A percentile compares a stretch with the other conserved stretches of the same genome.
phyloP scores from a whole-genome alignment of 2,329 filamentous ascomycete species.

The Plenodomus tracheiphilus region DNA sequence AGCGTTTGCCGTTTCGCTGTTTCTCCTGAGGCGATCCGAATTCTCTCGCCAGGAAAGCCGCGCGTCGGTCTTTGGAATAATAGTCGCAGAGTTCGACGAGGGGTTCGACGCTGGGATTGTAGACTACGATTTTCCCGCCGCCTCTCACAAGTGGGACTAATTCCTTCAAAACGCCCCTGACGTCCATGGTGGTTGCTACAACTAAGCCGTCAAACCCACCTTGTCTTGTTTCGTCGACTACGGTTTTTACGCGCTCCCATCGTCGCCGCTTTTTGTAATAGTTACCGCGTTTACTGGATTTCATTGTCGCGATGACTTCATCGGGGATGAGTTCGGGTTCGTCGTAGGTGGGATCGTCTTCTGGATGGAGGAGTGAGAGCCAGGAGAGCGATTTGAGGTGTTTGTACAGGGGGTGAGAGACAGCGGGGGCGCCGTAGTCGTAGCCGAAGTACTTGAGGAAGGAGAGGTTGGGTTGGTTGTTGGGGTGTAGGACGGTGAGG shows the following conservation, averaged over 20 bases:
- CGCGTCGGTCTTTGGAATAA: constrained; percentile 78
- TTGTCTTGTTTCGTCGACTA: constrained; percentile 73
- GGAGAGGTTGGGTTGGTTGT: constrained; percentile 84
- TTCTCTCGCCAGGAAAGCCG: constrained; percentile 60
- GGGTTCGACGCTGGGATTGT: constrained; percentile 79
- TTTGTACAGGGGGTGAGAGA: constrained; percentile 75
- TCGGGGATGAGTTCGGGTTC: constrained; percentile 64
- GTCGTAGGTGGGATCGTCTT: constrained; percentile 73
- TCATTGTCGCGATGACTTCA: constrained; percentile 69
- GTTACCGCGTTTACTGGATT: constrained; percentile 78
- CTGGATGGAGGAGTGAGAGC: constrained; percentile 84
- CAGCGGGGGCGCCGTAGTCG: constrained; percentile 65
- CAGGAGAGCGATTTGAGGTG: constrained; percentile 85
- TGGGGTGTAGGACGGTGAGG: constrained; percentile 77
- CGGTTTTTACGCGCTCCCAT: constrained; percentile 71
- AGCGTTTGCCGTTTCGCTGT: constrained; percentile 20
- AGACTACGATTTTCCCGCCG: constrained; percentile 83
- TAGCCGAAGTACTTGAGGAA: constrained; percentile 89
- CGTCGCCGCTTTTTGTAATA: constrained; percentile 89
- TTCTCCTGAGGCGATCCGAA: constrained; percentile 28
- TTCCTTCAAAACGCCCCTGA: constrained; percentile 72
- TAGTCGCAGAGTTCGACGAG: constrained; percentile 77
- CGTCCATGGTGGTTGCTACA: constrained; percentile 81
- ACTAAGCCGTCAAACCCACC: constrained; percentile 84
- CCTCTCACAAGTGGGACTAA: constrained; percentile 79